Percentiles rank a stretch among this genome's conserved stretches.
Evolutionary conservation across 805 yeast genomes (phyloP).

Genomic region (Henningerozyma blattae): DNA sequence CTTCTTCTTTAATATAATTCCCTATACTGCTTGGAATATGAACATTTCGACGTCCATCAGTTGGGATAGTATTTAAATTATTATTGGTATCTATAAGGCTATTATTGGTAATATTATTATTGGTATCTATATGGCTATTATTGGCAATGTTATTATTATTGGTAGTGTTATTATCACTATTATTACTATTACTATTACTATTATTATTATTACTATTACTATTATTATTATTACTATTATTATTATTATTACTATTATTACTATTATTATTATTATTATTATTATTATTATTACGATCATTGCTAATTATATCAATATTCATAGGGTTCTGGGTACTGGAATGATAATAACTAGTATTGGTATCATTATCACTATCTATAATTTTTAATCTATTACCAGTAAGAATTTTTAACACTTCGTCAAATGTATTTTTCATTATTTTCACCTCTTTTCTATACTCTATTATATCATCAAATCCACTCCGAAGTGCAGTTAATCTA

Average conservation of each 20-base stretch:
- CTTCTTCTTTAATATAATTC: neutral
- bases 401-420: conserved; percentile 18
- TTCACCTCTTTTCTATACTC: conserved; percentile 11
- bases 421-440: conserved; percentile 13
- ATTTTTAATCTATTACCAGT: conserved; percentile 15
- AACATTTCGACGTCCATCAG: too few relatives aligned
- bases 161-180: too few relatives aligned
- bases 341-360: neutral
- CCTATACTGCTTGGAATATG: too few relatives aligned
- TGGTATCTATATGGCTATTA: too few relatives aligned
- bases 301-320: neutral
- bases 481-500: conserved; percentile 9
- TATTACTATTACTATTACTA: neutral
- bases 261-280: neutral
- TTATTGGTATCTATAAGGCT: too few relatives aligned
- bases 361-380: conserved; percentile 8
- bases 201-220: neutral
- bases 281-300: too few relatives aligned
- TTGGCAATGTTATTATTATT: too few relatives aligned
- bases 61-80: too few relatives aligned
- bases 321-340: neutral
- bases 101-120: too few relatives aligned
- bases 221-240: neutral
- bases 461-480: conserved; percentile 10
- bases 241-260: neutral